Evolutionary conservation across 2,329 filamentous ascomycete species (phyloP), one percentile per base, ranked within the genome.

Genomic region (Pestalotiopsis fici): DNA sequence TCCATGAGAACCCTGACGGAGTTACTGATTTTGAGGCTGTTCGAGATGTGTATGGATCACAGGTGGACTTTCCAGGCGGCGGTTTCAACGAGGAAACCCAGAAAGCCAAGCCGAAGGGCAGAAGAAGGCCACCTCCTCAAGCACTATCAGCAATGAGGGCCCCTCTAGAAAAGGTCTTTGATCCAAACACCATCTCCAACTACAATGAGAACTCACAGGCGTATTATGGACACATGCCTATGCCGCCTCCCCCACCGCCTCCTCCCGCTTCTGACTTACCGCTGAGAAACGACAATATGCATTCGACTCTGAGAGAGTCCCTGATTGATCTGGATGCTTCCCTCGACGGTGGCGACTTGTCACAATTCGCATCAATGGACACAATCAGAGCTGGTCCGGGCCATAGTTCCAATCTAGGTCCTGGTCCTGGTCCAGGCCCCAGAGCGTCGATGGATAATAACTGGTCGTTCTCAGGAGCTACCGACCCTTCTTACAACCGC

Each of bases 271-370:
- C 87, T 0, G 88, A 91, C 72, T 80, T 91, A 7, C 88, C 88
- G 0, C 76, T 91, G 1, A 82, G 88, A 28, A 83, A 90, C 68
- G 84, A 89, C 71, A 87, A 86, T 56, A 80, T 75, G 72, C 84
- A 82, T 76, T 73, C 82, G 70, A 76, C 85, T 3, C 83, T 90
- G n/a, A 81, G 87, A 65, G 88, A 91, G 73, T 90, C 88, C 0
- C 81, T 91, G 21, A 91, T 91, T 66, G 89, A 91, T 71, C 82
- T 91, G 7, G 89, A 90, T 69, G 86, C 83, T 2, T 90, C 88
- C 21, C 79, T 91, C 6, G 81, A 85, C 56, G 87, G 86, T 2
- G 84, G 81, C 47, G 85, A 87, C 3, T 79, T 88, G 1, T 87
- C 88, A 1, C 84, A 82, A 65, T 90, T 90, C 69, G 84, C 85